Conservation (phyloP, 2,329 filamentous ascomycete species). For the Alternaria sp. region DNA sequence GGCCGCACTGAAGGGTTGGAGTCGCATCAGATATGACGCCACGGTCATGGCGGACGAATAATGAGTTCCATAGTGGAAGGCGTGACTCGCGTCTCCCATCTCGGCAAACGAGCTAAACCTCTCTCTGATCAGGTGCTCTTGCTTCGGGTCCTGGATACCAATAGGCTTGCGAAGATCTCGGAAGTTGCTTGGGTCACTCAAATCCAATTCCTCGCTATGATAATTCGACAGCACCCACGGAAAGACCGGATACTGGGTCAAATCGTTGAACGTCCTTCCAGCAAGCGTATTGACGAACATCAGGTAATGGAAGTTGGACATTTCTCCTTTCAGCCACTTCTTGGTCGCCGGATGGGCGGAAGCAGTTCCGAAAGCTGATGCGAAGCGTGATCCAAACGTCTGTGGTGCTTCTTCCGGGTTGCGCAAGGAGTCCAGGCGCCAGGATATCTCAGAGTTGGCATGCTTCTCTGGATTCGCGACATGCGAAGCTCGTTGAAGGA, state of each 20-base stretch:
- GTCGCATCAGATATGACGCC: slow-evolving; percentile 89
- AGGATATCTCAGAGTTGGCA: slow-evolving; percentile 83
- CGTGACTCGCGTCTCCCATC: slow-evolving; percentile 78
- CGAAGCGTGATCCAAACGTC: slow-evolving; percentile 84
- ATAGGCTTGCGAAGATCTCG: slow-evolving; percentile 94
- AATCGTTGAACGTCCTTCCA: slow-evolving; percentile 93
- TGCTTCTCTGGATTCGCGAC: slow-evolving; percentile 72
- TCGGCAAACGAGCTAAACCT: slow-evolving; percentile 88
- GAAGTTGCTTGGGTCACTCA: slow-evolving; percentile 83
- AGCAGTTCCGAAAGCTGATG: slow-evolving; percentile 85
- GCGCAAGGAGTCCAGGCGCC: slow-evolving; percentile 86
- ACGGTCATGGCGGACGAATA: slow-evolving; percentile 99
- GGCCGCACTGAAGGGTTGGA: slow-evolving; percentile 95
- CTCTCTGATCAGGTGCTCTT: slow-evolving; percentile 80
- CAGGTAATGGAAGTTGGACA: slow-evolving; percentile 98
- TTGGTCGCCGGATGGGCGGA: slow-evolving; percentile 84
- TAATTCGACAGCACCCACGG: slow-evolving; percentile 98
- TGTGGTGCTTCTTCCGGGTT: slow-evolving; percentile 68
- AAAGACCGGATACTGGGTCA: slow-evolving; percentile 98
- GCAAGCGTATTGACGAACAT: slow-evolving; percentile 99
- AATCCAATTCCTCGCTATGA: slow-evolving; percentile 87
- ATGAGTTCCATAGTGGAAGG: slow-evolving; percentile 97
- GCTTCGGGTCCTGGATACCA: slow-evolving; percentile 81
- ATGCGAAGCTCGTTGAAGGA: slow-evolving; percentile 80
- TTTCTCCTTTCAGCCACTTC: slow-evolving; percentile 90